Evolutionary conservation across 352 stramenopile species (phyloP).

Genomic region (Globisporangium parvum): DNA sequence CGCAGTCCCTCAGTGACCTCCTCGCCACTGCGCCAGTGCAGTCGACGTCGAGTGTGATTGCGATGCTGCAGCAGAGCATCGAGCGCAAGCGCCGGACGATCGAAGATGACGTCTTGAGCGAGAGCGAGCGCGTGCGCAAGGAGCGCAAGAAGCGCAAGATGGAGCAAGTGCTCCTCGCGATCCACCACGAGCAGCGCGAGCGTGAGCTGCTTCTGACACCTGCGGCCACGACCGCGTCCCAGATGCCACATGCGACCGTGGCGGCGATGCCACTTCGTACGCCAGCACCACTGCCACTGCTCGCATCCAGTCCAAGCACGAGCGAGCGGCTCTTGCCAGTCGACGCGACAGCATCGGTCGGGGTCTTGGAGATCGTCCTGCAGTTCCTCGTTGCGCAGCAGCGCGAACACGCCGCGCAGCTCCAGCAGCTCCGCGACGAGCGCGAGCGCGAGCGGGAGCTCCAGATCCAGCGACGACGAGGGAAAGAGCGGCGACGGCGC

Average conservation of each 20-base stretch:
- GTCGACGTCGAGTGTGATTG: slow-evolving; percentile 34
- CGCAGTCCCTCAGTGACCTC: background rate
- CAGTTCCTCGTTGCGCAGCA: slow-evolving; percentile 53
- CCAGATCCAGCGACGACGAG: slow-evolving; percentile 23
- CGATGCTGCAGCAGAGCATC: slow-evolving; percentile 49
- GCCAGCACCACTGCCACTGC: background rate
- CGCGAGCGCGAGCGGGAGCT: slow-evolving; percentile 19
- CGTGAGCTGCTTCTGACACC: slow-evolving; percentile 13
- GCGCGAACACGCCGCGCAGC: slow-evolving; percentile 25
- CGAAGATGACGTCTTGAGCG: slow-evolving; percentile 41
- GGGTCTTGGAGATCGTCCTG: slow-evolving; percentile 43
- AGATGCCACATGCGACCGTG: background rate
- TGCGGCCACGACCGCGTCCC: too few species aligned
- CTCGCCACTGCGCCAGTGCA: background rate
- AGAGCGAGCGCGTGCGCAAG: slow-evolving; percentile 47
- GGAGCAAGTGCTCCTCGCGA: slow-evolving; percentile 43
- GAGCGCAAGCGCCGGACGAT: slow-evolving; percentile 40
- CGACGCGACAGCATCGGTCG: slow-evolving; percentile 12
- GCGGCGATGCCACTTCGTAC: background rate
- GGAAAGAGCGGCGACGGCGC: slow-evolving; percentile 26
- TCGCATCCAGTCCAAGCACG: too few species aligned
- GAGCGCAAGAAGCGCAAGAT: slow-evolving; percentile 60
- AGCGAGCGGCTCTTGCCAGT: slow-evolving; percentile 9
- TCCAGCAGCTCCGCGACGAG: slow-evolving; percentile 28
- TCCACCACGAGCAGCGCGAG: slow-evolving; percentile 43